A percentile compares a stretch with the other conserved stretches of the same genome.
Conservation (phyloP, 345 rosid species). For the Lagerstroemia speciosa region DNA sequence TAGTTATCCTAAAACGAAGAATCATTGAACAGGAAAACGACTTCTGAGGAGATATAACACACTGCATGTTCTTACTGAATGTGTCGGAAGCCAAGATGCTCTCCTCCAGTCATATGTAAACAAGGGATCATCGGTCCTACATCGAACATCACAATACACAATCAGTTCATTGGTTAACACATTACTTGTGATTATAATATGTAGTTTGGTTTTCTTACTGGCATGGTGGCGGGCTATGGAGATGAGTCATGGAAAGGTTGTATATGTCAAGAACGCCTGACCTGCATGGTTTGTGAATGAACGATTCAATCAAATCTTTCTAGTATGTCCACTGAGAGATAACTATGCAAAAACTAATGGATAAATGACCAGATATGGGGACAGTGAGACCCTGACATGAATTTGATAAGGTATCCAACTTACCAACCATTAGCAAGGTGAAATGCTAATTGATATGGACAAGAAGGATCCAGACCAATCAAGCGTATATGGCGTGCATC, state of each 20-base stretch:
- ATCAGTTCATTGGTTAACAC: background rate
- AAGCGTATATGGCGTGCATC: slow-evolving; percentile 73
- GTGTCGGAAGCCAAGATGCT: slow-evolving; percentile 77
- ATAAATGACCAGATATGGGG: slow-evolving; percentile 4
- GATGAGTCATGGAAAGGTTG: slow-evolving; percentile 56
- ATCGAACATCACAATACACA: slow-evolving; percentile 11
- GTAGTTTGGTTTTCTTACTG: slow-evolving; percentile 39
- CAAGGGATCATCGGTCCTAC: slow-evolving; percentile 44
- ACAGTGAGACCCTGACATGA: background rate
- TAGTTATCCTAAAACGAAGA: background rate
- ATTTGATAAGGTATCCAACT: slow-evolving; percentile 18
- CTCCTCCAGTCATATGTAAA: slow-evolving; percentile 46
- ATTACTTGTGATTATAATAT: background rate
- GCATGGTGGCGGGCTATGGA: slow-evolving; percentile 96
- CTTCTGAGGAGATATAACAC: background rate
- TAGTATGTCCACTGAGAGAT: too few species aligned
- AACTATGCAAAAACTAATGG: slow-evolving; percentile 1
- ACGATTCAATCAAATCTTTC: too few species aligned
- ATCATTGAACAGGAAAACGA: background rate
- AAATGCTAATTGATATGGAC: slow-evolving; percentile 76
- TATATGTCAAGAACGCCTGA: slow-evolving; percentile 74
- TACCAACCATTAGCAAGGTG: slow-evolving; percentile 96
- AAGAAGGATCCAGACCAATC: slow-evolving; percentile 64
- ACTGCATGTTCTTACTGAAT: slow-evolving; percentile 46
- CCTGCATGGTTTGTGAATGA: slow-evolving; percentile 29